These are phyloP conservation scores for Coemansia sp. DNA, from an alignment of 192 early-diverging fungal genomes.

Conservation along the genomic window DNA sequence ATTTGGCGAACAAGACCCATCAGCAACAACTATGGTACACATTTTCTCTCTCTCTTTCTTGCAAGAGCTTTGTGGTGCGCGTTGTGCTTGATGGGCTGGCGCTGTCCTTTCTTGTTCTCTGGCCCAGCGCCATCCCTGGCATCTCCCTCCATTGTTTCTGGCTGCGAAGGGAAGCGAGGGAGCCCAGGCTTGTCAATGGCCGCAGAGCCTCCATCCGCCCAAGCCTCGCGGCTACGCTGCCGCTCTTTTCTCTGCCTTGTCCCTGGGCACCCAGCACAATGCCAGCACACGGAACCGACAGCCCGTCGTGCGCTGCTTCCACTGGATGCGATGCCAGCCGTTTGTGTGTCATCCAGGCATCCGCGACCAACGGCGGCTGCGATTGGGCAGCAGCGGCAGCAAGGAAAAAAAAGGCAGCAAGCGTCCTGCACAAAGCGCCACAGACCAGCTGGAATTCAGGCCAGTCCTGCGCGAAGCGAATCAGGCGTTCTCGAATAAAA, in stretches of 20 bases:
- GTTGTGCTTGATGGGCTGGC: too few relatives aligned
- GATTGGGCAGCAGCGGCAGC: not conserved
- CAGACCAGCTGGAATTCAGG: not conserved
- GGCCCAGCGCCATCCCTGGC: not conserved
- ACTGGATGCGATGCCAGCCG: not conserved
- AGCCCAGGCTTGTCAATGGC: too few relatives aligned
- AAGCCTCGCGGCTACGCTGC: not conserved
- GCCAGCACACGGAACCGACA: not conserved
- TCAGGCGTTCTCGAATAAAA: not conserved
- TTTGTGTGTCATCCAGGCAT: too few relatives aligned
- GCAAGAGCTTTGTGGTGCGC: too few relatives aligned
- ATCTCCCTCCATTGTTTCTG: not conserved
- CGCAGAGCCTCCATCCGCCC: not conserved
- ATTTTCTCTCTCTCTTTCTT: too few relatives aligned
- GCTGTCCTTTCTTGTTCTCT: not conserved
- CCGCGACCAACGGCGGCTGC: not conserved
- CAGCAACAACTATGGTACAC: slow-evolving; percentile 15
- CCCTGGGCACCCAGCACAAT: not conserved
- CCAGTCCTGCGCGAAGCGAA: not conserved
- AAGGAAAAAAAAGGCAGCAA: too few relatives aligned
- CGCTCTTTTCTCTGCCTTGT: not conserved
- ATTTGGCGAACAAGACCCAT: slow-evolving; percentile 7
- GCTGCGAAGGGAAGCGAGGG: too few relatives aligned
- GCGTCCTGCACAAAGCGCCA: not conserved
- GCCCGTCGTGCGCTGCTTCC: not conserved